These are phyloP conservation scores for Globisporangium nagaii DNA, from an alignment of 352 stramenopile genomes.

Conservation along the genomic window DNA sequence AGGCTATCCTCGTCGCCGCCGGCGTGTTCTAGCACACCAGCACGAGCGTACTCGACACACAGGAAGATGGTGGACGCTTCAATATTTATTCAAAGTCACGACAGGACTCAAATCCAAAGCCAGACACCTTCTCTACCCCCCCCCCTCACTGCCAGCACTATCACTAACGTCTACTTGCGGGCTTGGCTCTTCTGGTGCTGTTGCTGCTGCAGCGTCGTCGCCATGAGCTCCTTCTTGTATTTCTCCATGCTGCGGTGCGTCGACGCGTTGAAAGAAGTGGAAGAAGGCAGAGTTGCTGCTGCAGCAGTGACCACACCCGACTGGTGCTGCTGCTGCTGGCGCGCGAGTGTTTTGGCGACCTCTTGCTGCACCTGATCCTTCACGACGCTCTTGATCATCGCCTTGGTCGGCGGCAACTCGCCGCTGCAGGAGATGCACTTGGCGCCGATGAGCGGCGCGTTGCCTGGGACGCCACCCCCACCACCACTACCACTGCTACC, in stretches of 20 bases:
- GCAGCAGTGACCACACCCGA: neutral
- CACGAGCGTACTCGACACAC: no score
- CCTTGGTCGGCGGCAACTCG: constrained; percentile 53
- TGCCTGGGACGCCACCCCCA: constrained; percentile 5
- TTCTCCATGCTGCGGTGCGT: constrained; percentile 59
- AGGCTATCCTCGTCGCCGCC: constrained; percentile 73
- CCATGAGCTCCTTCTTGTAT: constrained; percentile 63
- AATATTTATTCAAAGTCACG: constrained; percentile 8
- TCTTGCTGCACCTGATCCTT: constrained; percentile 59
- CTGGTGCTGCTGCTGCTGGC: constrained; percentile 15
- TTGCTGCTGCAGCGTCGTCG: constrained; percentile 41
- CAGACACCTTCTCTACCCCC: neutral
- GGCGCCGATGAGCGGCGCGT: constrained; percentile 31
- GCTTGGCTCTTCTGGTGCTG: constrained; percentile 32
- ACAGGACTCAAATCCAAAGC: neutral
- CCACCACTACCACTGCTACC: neutral
- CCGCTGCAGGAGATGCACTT: constrained; percentile 72
- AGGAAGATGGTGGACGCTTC: no score
- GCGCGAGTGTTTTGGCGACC: constrained; percentile 39
- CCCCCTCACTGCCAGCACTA: no score
- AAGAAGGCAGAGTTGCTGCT: constrained; percentile 1
- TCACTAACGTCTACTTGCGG: constrained; percentile 1
- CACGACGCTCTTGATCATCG: constrained; percentile 52
- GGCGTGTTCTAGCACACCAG: constrained; percentile 56
- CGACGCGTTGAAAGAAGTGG: constrained; percentile 40